phyloP scores from a whole-genome alignment of 176 grass and related monocot genomes.

The Typha latifolia region DNA sequence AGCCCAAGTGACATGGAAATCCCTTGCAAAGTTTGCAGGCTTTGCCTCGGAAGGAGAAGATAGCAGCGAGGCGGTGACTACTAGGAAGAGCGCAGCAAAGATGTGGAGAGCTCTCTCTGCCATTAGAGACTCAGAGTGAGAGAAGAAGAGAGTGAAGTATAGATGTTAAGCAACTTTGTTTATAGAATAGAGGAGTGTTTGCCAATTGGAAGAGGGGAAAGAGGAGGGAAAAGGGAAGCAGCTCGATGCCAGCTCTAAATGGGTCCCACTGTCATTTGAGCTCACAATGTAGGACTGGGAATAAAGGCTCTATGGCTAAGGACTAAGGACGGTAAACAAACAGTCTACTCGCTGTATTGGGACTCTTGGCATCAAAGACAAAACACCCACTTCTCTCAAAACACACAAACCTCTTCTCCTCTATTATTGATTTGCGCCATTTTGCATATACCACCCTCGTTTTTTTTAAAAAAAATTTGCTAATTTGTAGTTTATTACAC shows the following conservation, averaged over 20 bases:
- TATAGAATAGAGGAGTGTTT: neutral
- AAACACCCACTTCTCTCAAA: too few relatives aligned
- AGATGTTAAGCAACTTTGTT: neutral
- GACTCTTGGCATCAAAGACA: too few relatives aligned
- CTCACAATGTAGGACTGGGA: neutral
- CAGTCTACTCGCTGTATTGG: too few relatives aligned
- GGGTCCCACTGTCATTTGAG: neutral
- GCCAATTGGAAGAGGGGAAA: neutral
- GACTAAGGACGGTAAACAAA: too few relatives aligned
- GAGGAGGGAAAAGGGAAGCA: neutral
- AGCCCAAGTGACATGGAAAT: constrained; percentile 30
- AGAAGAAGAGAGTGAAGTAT: neutral
- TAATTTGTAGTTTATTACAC: too few relatives aligned
- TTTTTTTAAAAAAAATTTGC: too few relatives aligned
- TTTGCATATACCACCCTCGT: too few relatives aligned
- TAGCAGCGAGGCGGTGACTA: neutral
- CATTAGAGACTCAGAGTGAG: neutral
- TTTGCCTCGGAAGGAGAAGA: constrained; percentile 6
- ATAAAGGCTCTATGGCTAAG: neutral
- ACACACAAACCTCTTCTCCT: too few relatives aligned
- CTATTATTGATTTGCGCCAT: too few relatives aligned
- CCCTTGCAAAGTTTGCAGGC: constrained; percentile 19
- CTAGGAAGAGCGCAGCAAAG: neutral
- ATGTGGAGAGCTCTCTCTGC: neutral
- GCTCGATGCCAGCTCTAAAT: neutral